phyloP scores from a whole-genome alignment of 805 yeast species.

The Candida verbasci region DNA sequence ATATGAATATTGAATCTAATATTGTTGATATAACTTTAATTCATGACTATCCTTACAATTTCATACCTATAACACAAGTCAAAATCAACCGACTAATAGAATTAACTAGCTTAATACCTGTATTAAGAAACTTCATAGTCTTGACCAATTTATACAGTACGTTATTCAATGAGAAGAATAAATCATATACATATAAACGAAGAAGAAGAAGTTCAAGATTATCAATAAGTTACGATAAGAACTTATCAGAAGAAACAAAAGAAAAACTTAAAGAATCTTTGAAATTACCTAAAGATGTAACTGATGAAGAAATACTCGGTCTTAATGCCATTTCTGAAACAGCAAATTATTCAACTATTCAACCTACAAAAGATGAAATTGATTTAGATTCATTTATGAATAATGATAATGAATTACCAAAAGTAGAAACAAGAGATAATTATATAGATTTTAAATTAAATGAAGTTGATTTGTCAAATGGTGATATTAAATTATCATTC shows the following conservation, averaged over 20 bases:
- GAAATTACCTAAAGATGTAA: conserved; percentile 30
- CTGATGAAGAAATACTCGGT: conserved; percentile 36
- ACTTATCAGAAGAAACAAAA: conserved; percentile 18
- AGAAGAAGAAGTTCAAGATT: conserved; percentile 10
- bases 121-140: conserved; percentile 28
- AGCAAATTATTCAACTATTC: conserved; percentile 15
- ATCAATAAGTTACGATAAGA: conserved; percentile 7
- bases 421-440: conserved; percentile 1
- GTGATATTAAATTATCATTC: conserved; percentile 20
- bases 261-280: conserved; percentile 31
- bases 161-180: conserved; percentile 4
- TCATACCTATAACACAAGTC: conserved; percentile 19
- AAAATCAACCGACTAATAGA: conserved; percentile 20
- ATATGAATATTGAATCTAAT: neutral
- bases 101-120: conserved; percentile 21
- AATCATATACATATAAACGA: conserved; percentile 1
- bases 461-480: conserved; percentile 21
- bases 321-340: conserved; percentile 26
- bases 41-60: conserved; percentile 14
- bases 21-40: conserved; percentile 6
- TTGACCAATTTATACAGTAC: conserved; percentile 17
- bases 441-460: conserved; percentile 15
- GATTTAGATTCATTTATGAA: conserved; percentile 25
- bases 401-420: conserved; percentile 13
- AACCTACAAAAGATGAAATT: conserved; percentile 11